Base-by-base conservation (phyloP, 2,329 filamentous ascomycete species). In the Coleophoma crateriformis region DNA sequence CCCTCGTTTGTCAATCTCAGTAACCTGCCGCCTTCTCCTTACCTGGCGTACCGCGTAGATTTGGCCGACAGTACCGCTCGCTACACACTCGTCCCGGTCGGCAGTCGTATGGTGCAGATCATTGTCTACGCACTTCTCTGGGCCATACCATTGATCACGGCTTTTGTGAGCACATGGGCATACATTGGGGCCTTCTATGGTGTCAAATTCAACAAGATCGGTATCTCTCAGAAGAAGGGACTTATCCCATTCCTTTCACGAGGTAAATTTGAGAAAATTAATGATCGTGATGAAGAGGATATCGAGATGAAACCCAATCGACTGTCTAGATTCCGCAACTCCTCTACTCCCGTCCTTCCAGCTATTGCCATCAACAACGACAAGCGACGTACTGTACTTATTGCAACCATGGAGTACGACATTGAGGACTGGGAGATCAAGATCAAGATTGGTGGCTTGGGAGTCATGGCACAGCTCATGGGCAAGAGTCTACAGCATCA, bases 361-460 rank as follows among this genome's bases (percentile, higher is more conserved):
- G 41, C 41, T 15, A 44, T 44, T n/a, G 27, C 20, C 12, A 15
- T 44, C 19, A 44, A n/a, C 22, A 56, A 53, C 40, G 50, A 49
- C 14, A 64, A 68, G 7, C 61, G 70, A 38, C 69, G 78, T 13
- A 83, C 75, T 33, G 77, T 84, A 2, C 71, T 85, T 33, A 82
- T 86, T 49, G 82, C 80, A 10, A 85, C 82, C 10, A 84, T 85
- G 79, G 82, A 86, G 62, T 86, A 86, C 64, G 81, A 85, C 53
- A 85, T 86, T 54, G 78, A 82, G 46, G 82, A 86, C 60, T 85
- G 82, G 78, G 73, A 68, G 6, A 82, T 85, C 66, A 85, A 83
- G 65, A 81, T 86, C 68, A 85, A 86, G 66, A 85, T 86, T 40
- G 82, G 82, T 51, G 82, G 82, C 50, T 70, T 86, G 7, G 82